Evolutionary conservation across 2,329 filamentous ascomycete species (phyloP).

Genomic region (Sporothrix inflata): DNA sequence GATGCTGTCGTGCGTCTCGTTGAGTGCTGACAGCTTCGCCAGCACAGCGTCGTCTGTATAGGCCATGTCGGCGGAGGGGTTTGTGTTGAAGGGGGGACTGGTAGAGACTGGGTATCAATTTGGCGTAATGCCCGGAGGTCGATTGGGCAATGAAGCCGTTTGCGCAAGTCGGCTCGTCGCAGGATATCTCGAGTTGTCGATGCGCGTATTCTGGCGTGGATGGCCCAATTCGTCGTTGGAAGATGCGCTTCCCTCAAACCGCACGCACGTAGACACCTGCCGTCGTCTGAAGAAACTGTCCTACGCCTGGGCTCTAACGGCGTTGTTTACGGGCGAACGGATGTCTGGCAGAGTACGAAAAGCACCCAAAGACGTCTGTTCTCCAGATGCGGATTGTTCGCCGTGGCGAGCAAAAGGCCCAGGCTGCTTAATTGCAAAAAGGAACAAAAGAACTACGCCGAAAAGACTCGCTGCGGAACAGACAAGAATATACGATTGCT

Average conservation of each 20-base stretch:
- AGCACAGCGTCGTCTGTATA: slow-evolving; percentile 95
- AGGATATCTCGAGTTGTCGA: neutral
- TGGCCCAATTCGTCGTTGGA: neutral
- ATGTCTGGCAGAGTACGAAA: neutral
- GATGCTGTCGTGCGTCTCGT: slow-evolving; percentile 97
- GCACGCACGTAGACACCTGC: neutral
- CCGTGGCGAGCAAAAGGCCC: neutral
- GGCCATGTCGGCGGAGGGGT: slow-evolving; percentile 62
- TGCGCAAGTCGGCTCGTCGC: neutral
- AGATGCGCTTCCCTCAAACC: neutral
- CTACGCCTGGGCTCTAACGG: neutral
- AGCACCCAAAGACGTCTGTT: neutral
- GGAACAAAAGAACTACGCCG: slow-evolving; percentile 24
- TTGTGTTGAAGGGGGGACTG: too few species aligned
- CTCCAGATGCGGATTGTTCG: slow-evolving; percentile 3
- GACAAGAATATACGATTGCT: slow-evolving; percentile 10
- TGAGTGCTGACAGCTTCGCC: slow-evolving; percentile 91
- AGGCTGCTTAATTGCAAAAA: slow-evolving; percentile 14
- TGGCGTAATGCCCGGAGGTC: neutral
- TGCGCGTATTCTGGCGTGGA: neutral
- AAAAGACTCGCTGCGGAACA: neutral
- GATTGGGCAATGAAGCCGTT: neutral
- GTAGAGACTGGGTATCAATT: too few species aligned
- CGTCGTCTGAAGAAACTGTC: neutral
- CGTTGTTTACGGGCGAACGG: slow-evolving; percentile 12